Evolutionary conservation across 75 land plant species (phyloP).

Genomic region (Pinus albicaulis): DNA sequence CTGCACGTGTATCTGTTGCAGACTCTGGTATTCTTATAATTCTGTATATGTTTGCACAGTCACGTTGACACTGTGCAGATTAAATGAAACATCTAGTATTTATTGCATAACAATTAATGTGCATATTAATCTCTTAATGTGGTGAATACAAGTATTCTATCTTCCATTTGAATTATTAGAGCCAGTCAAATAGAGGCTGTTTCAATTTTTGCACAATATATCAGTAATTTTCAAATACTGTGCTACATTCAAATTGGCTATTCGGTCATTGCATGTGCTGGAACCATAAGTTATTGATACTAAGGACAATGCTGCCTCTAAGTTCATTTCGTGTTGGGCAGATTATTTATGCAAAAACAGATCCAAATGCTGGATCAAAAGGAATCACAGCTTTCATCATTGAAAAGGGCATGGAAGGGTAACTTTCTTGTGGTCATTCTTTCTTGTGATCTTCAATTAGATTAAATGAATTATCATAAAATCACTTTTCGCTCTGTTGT

Average conservation of each 20-base stretch:
- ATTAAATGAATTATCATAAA: too few relatives aligned
- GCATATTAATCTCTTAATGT: neutral
- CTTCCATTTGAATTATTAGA: neutral
- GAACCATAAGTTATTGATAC: neutral
- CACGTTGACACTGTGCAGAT: neutral
- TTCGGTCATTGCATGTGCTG: neutral
- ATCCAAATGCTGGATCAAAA: constrained; percentile 81
- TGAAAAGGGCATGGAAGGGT: constrained; percentile 99
- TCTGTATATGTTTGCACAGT: neutral
- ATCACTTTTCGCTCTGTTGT: too few relatives aligned
- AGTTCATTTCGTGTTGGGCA: constrained; percentile 24
- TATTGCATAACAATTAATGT: neutral
- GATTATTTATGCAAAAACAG: constrained; percentile 98
- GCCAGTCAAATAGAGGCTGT: neutral
- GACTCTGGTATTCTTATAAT: neutral
- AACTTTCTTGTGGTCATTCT: neutral
- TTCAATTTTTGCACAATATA: neutral
- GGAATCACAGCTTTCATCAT: constrained; percentile 98
- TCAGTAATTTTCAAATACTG: neutral
- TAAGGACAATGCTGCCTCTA: neutral
- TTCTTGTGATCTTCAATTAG: constrained; percentile 8
- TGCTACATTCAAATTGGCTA: neutral
- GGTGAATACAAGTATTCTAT: neutral
- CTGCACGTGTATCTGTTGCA: neutral
- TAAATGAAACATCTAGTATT: neutral